phyloP scores from a whole-genome alignment of 2,329 filamentous ascomycete genomes.

The Fusarium zealandicum region DNA sequence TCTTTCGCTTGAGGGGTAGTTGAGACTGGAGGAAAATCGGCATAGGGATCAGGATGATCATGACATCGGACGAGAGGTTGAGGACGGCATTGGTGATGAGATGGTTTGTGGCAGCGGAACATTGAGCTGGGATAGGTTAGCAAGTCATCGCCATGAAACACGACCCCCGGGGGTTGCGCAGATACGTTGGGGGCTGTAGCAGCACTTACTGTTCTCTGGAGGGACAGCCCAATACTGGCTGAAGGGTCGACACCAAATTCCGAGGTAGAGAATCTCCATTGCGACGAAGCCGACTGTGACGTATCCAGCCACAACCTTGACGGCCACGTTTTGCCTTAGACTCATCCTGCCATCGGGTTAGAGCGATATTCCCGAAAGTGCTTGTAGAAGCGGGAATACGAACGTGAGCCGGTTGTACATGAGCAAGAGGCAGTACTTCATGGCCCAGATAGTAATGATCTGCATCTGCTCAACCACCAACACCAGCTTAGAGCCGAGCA shows the following conservation, averaged over 20 bases:
- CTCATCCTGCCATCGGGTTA: constrained; percentile 48
- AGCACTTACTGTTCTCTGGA: constrained; percentile 52
- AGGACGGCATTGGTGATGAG: constrained; percentile 65
- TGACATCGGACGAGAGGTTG: constrained; percentile 66
- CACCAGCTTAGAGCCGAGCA: constrained; percentile 67
- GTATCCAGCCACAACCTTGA: constrained; percentile 59
- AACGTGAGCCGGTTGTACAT: constrained; percentile 64
- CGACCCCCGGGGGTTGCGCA: too few relatives aligned
- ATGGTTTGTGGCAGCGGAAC: constrained; percentile 63
- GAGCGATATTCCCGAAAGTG: neutral
- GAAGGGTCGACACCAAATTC: constrained; percentile 64
- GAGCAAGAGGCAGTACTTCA: constrained; percentile 64
- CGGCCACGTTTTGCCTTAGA: constrained; percentile 54
- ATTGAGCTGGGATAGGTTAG: constrained; percentile 55
- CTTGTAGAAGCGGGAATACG: constrained; percentile 28
- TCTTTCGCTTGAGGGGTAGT: constrained; percentile 59
- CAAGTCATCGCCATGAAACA: constrained; percentile 13
- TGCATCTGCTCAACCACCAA: constrained; percentile 69
- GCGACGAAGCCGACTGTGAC: constrained; percentile 55
- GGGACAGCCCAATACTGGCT: constrained; percentile 65
- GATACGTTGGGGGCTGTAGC: too few relatives aligned
- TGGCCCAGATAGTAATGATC: constrained; percentile 62
- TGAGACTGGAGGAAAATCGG: constrained; percentile 59
- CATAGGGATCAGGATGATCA: constrained; percentile 66
- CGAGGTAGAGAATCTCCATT: constrained; percentile 59